These are phyloP conservation scores for Xylaria longipes DNA, from an alignment of 495 filamentous ascomycete genomes.

Conservation along the genomic window DNA sequence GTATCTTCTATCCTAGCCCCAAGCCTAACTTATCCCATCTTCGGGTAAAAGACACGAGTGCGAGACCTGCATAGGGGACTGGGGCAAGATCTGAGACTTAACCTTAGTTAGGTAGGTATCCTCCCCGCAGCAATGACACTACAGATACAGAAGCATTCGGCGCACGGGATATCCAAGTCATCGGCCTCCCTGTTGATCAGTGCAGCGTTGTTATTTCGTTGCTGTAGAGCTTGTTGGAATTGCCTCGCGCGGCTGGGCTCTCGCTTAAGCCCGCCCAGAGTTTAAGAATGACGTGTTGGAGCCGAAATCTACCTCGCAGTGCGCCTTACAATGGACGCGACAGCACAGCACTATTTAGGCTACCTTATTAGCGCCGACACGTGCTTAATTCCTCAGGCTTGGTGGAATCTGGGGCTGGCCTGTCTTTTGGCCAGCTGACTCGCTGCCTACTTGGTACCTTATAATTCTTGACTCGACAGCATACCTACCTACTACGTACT, in stretches of 20 bases:
- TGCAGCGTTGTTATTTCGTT: not conserved
- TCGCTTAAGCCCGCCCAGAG: not conserved
- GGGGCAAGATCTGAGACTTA: conserved; percentile 8
- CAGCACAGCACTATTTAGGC: not conserved
- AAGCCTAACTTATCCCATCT: conserved; percentile 7
- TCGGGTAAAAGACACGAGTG: not conserved
- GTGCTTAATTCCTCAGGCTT: conserved; percentile 1
- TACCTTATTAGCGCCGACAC: not conserved
- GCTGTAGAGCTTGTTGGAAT: not conserved
- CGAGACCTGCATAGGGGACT: not conserved
- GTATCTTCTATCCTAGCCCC: not conserved
- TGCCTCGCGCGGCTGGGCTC: not conserved
- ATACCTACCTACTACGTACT: too few relatives aligned
- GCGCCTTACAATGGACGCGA: not conserved
- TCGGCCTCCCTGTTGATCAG: not conserved
- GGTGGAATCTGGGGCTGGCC: not conserved
- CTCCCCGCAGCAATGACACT: conserved; percentile 1
- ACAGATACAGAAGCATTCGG: not conserved
- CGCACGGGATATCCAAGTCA: not conserved
- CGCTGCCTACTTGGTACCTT: not conserved
- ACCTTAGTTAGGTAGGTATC: not conserved
- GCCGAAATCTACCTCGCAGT: conserved; percentile 2
- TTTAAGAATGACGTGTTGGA: not conserved
- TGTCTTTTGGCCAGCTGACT: not conserved
- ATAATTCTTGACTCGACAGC: not conserved